phyloP scores from a whole-genome alignment of 2,329 filamentous ascomycete species.

The Cladosporium velox region DNA sequence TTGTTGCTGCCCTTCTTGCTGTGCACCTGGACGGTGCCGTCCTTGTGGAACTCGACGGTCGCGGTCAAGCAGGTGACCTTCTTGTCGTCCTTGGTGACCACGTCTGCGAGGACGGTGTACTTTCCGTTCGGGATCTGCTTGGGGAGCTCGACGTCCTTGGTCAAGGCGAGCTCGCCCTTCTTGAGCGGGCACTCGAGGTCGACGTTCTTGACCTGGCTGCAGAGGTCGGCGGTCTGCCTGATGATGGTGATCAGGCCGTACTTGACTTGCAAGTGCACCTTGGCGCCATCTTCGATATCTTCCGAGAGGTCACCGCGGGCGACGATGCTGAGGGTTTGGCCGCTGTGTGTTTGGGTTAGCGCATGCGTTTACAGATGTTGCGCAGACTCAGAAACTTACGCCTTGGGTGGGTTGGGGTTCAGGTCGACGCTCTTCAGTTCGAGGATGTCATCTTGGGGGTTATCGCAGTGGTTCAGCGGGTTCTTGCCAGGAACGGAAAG shows the following conservation, averaged over 20 bases:
- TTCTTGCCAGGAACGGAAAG: constrained; percentile 79
- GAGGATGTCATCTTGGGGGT: constrained; percentile 70
- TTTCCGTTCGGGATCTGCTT: constrained; percentile 85
- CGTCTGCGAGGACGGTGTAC: constrained; percentile 87
- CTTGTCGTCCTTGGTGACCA: constrained; percentile 72
- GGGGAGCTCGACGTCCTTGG: constrained; percentile 82
- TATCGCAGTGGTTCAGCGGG: constrained; percentile 76
- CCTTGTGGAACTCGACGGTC: constrained; percentile 62
- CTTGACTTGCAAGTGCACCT: constrained; percentile 82
- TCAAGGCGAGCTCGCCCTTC: constrained; percentile 69
- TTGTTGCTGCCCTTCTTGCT: not conserved
- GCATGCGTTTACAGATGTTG: constrained; percentile 16
- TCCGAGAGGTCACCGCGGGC: constrained; percentile 75
- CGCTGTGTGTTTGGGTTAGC: constrained; percentile 56
- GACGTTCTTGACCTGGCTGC: constrained; percentile 84
- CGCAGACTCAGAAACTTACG: constrained; percentile 56
- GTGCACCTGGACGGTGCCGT: constrained; percentile 27
- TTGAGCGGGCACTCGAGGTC: constrained; percentile 87
- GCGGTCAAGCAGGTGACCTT: constrained; percentile 87
- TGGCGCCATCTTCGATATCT: constrained; percentile 74
- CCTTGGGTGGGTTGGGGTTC: constrained; percentile 77
- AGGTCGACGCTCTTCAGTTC: constrained; percentile 78
- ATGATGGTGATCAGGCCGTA: constrained; percentile 91
- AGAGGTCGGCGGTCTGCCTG: constrained; percentile 77
- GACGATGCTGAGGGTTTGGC: constrained; percentile 73